Percentiles rank a stretch among this genome's conserved stretches.
These are phyloP conservation scores for Fagopyrum esculentum DNA, from an alignment of 148 eudicot genomes.

Conservation along the genomic window DNA sequence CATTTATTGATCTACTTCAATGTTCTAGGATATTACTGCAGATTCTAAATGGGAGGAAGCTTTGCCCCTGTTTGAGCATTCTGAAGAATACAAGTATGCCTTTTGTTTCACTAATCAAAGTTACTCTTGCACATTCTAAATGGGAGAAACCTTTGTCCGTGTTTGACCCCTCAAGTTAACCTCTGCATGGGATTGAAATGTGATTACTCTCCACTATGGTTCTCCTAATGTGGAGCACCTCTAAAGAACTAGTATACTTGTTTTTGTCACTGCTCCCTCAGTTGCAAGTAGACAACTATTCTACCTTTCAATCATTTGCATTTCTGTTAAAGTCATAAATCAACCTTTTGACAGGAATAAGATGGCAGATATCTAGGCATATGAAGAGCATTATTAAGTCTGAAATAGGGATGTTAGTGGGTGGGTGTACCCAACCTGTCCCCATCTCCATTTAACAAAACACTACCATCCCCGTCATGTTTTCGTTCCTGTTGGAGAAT, in stretches of 20 bases:
- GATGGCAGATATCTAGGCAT: too few species aligned
- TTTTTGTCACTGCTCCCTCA: not conserved
- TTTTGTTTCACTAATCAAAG: not conserved
- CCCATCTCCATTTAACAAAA: too few species aligned
- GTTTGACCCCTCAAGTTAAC: not conserved
- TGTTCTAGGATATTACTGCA: constrained; percentile 55
- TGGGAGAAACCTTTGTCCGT: too few species aligned
- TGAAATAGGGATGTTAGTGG: too few species aligned
- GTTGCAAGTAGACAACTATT: not conserved
- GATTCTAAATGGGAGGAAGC: constrained; percentile 82
- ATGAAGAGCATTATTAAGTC: too few species aligned
- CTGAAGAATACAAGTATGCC: constrained; percentile 49
- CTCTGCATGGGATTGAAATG: not conserved
- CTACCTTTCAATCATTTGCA: not conserved
- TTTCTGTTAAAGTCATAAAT: not conserved
- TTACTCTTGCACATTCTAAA: not conserved
- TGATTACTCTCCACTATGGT: not conserved
- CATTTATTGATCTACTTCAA: not conserved
- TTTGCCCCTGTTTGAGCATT: constrained; percentile 47
- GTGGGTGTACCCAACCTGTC: too few species aligned
- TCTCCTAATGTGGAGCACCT: not conserved
- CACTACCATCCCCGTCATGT: too few species aligned
- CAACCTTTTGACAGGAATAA: too few species aligned
- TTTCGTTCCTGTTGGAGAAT: too few species aligned
- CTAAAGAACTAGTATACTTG: not conserved